Conservation (phyloP, 495 filamentous ascomycete species). For the Penicillium coffeae region DNA sequence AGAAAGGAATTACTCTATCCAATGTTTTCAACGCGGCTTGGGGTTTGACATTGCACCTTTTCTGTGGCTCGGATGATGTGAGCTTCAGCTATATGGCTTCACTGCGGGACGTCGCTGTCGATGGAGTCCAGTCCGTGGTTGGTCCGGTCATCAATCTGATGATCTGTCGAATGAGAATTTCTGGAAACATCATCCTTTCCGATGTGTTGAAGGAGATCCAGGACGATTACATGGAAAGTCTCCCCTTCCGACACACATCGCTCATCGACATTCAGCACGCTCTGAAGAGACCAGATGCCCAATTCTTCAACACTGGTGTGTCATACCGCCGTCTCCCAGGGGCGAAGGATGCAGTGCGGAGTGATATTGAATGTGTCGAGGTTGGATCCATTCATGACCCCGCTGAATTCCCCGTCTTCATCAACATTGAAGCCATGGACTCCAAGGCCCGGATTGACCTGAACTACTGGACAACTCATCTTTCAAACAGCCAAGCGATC, state of each 20-base stretch:
- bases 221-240: constrained; percentile 46
- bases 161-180: constrained; percentile 45
- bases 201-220: constrained; percentile 41
- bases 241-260: constrained; percentile 45
- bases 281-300: constrained; percentile 32
- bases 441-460: constrained; percentile 45
- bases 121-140: constrained; percentile 43
- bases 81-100: constrained; percentile 54
- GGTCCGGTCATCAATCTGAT: constrained; percentile 55
- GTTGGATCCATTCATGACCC: constrained; percentile 49
- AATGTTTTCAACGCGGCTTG: constrained; percentile 52
- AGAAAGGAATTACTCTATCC: constrained; percentile 45
- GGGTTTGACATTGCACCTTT: constrained; percentile 49
- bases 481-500: constrained; percentile 47
- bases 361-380: constrained; percentile 36
- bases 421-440: constrained; percentile 52
- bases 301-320: constrained; percentile 43
- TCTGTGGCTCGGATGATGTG: constrained; percentile 47
- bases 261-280: constrained; percentile 53
- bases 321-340: constrained; percentile 42
- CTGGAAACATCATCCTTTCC: constrained; percentile 18
- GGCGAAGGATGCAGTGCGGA: constrained; percentile 13
- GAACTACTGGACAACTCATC: constrained; percentile 53
- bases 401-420: constrained; percentile 51
- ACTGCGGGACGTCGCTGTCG: constrained; percentile 45